These are phyloP conservation scores for Pythium vanterpoolii DNA, from an alignment of 352 stramenopile species.

Conservation along the genomic window DNA sequence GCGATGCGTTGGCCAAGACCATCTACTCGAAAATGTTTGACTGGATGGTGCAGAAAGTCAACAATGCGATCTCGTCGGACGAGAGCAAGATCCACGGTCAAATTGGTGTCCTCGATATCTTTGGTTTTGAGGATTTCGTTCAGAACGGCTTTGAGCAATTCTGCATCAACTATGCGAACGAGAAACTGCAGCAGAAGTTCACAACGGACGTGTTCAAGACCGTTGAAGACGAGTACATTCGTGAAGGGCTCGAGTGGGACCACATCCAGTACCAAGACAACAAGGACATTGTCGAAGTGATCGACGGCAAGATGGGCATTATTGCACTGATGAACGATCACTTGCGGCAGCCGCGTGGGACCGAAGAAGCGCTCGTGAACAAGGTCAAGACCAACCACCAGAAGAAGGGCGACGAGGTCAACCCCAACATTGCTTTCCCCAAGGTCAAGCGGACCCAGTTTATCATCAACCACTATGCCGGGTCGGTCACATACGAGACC, in stretches of 20 bases:
- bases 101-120: slow-evolving; percentile 98
- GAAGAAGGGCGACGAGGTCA: slow-evolving; percentile 63
- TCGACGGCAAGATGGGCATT: slow-evolving; percentile 90
- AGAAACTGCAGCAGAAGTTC: slow-evolving; percentile 92
- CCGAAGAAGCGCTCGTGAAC: slow-evolving; percentile 85
- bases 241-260: slow-evolving; percentile 96
- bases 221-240: slow-evolving; percentile 97
- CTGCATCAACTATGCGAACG: slow-evolving; percentile 93
- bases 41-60: slow-evolving; percentile 95
- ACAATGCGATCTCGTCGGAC: slow-evolving; percentile 79
- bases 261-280: slow-evolving; percentile 99
- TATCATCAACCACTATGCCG: slow-evolving; percentile 95
- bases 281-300: slow-evolving; percentile 96
- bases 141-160: slow-evolving; percentile 93
- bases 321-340: slow-evolving; percentile 89
- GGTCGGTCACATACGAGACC: slow-evolving; percentile 92
- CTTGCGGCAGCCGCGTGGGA: slow-evolving; percentile 79
- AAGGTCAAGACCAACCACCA: slow-evolving; percentile 85
- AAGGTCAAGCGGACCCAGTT: slow-evolving; percentile 92
- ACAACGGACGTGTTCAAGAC: slow-evolving; percentile 96
- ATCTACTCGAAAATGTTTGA: slow-evolving; percentile 98
- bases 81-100: slow-evolving; percentile 67
- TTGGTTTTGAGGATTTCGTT: slow-evolving; percentile 98
- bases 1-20: slow-evolving; percentile 95
- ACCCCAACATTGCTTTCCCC: slow-evolving; percentile 80